These are phyloP conservation scores for Pseudocercospora macadamiae DNA, from an alignment of 2,329 filamentous ascomycete genomes.

Conservation along the genomic window DNA sequence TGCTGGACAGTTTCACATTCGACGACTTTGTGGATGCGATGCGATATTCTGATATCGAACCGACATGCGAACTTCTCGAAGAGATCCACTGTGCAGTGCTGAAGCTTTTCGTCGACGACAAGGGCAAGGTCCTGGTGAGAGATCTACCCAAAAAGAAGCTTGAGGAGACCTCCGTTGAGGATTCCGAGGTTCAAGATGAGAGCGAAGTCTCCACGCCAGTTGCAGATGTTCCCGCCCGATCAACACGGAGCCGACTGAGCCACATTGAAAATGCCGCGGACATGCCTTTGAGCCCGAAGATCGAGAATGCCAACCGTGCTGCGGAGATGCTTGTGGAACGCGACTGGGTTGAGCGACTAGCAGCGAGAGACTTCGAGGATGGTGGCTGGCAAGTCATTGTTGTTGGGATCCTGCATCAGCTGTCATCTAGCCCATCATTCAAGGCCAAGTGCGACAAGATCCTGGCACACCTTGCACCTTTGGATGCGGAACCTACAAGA, in stretches of 20 bases:
- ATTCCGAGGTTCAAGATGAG: slow-evolving; percentile 67
- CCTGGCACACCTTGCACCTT: slow-evolving; percentile 77
- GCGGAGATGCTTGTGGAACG: slow-evolving; percentile 74
- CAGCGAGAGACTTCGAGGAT: slow-evolving; percentile 79
- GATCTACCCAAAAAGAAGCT: slow-evolving; percentile 69
- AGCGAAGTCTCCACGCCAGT: slow-evolving; percentile 59
- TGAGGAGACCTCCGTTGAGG: slow-evolving; percentile 71
- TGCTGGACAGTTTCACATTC: slow-evolving; percentile 94
- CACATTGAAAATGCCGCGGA: slow-evolving; percentile 73
- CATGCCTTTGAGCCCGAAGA: slow-evolving; percentile 39
- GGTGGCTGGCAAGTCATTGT: slow-evolving; percentile 93
- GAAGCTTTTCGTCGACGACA: slow-evolving; percentile 78
- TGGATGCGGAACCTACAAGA: slow-evolving; percentile 72
- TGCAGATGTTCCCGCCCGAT: slow-evolving; percentile 74
- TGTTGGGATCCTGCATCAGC: slow-evolving; percentile 80
- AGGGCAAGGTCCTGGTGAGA: slow-evolving; percentile 75
- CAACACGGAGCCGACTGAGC: slow-evolving; percentile 78
- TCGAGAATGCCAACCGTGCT: slow-evolving; percentile 61
- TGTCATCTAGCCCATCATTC: slow-evolving; percentile 74
- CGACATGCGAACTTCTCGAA: slow-evolving; percentile 80
- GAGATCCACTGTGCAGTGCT: slow-evolving; percentile 91
- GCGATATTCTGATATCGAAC: slow-evolving; percentile 68
- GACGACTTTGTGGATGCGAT: slow-evolving; percentile 94
- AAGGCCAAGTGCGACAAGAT: slow-evolving; percentile 77
- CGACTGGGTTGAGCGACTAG: slow-evolving; percentile 83